Percentiles rank a stretch among this genome's conserved stretches.
phyloP scores from a whole-genome alignment of 1,284 basidiomycete genomes.

The Omphalotus olearius region DNA sequence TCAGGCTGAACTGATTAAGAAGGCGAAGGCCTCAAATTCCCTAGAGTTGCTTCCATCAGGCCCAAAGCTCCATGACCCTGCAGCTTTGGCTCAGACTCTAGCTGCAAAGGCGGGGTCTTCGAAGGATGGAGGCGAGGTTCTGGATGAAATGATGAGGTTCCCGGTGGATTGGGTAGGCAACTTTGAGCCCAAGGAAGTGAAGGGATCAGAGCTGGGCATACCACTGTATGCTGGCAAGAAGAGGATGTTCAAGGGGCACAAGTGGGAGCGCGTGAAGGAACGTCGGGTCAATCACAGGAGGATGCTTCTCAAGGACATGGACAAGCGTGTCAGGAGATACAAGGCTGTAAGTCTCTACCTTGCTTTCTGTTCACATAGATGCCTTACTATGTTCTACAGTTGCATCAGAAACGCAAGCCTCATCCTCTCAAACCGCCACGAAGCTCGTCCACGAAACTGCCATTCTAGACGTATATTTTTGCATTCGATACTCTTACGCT shows the following conservation, averaged over 20 bases:
- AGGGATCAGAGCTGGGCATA: constrained; percentile 52
- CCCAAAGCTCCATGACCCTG: constrained; percentile 39
- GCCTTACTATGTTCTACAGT: constrained; percentile 27
- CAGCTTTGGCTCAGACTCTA: constrained; percentile 15
- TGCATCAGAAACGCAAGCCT: constrained; percentile 47
- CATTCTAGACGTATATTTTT: constrained; percentile 36
- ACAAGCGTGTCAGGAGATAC: constrained; percentile 55
- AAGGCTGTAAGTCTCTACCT: constrained; percentile 46
- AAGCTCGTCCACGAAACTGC: constrained; percentile 44
- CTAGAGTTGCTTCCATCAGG: constrained; percentile 63
- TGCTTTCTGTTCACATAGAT: constrained; percentile 6
- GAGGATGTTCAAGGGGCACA: constrained; percentile 85
- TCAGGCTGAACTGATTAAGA: constrained; percentile 75
- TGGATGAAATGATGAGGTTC: constrained; percentile 29
- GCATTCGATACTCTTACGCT: not conserved
- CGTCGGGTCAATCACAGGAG: constrained; percentile 40
- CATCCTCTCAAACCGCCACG: constrained; percentile 50
- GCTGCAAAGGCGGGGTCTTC: constrained; percentile 12
- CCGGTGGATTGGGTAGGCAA: constrained; percentile 57
- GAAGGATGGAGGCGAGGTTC: constrained; percentile 3
- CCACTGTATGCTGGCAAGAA: constrained; percentile 68
- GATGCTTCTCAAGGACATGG: constrained; percentile 65
- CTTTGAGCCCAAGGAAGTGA: constrained; percentile 40
- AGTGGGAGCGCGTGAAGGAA: constrained; percentile 61
- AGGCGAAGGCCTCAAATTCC: constrained; percentile 48